These are phyloP conservation scores for Pythium chondricola DNA, from an alignment of 352 stramenopile genomes.

Conservation along the genomic window DNA sequence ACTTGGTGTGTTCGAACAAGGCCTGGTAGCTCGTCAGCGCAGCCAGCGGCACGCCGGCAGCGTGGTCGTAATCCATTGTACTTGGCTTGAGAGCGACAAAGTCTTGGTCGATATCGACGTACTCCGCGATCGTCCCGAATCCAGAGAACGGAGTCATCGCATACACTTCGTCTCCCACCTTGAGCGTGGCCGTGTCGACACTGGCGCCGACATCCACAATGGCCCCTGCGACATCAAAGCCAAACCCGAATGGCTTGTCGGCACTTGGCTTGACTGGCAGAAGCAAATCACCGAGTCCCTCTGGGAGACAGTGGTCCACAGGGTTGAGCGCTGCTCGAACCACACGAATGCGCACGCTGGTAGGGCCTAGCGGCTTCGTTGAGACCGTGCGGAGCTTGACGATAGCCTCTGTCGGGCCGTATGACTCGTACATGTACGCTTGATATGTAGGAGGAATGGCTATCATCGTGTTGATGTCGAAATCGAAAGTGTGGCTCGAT, in stretches of 20 bases:
- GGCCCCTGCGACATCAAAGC: slow-evolving; percentile 12
- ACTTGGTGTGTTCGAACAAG: slow-evolving; percentile 13
- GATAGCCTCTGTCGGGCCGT: slow-evolving; percentile 5
- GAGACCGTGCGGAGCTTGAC: slow-evolving; percentile 7
- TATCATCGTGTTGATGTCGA: neutral
- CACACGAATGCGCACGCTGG: slow-evolving; percentile 13
- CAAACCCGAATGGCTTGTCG: slow-evolving; percentile 13
- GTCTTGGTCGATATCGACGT: slow-evolving; percentile 24
- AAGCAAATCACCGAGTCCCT: slow-evolving; percentile 6
- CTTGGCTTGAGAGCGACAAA: slow-evolving; percentile 33
- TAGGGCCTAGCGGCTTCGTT: neutral
- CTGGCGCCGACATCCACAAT: slow-evolving; percentile 5
- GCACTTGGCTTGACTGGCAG: slow-evolving; percentile 4
- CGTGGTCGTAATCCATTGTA: slow-evolving; percentile 31
- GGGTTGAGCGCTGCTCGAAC: slow-evolving; percentile 16
- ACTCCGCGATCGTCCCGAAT: slow-evolving; percentile 32
- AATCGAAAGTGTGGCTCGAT: neutral
- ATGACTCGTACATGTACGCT: slow-evolving; percentile 15
- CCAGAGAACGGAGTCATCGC: slow-evolving; percentile 10
- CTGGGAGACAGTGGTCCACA: slow-evolving; percentile 9
- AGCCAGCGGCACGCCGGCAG: slow-evolving; percentile 24
- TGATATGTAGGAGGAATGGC: slow-evolving; percentile 16
- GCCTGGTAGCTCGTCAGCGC: slow-evolving; percentile 32
- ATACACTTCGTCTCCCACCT: slow-evolving; percentile 16
- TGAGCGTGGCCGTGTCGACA: neutral